Percentiles rank a stretch among this genome's conserved stretches.
Evolutionary conservation across 75 land plant species (phyloP).

Genomic region (Sequoiadendron giganteum): DNA sequence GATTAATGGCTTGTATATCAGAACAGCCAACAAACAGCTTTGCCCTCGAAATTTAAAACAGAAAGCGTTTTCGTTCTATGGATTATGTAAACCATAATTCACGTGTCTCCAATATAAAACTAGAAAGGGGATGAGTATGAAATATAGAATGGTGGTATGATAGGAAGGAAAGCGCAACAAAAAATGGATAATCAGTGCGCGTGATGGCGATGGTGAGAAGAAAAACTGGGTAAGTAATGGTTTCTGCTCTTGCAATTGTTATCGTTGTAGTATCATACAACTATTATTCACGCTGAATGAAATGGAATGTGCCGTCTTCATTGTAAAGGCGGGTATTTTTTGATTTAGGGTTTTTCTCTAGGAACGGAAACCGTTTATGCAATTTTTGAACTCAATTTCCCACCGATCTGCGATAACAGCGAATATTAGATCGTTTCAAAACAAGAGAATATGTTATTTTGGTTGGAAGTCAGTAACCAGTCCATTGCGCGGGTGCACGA

Average conservation of each 20-base stretch:
- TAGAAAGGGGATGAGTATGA: too few relatives aligned
- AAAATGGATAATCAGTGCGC: not conserved
- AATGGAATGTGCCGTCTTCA: not conserved
- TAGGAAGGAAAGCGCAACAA: too few relatives aligned
- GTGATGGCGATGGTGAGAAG: not conserved
- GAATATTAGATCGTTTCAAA: not conserved
- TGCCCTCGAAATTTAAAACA: too few relatives aligned
- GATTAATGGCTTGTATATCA: too few relatives aligned
- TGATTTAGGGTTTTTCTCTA: not conserved
- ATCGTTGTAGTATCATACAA: not conserved
- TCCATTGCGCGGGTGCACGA: too few relatives aligned
- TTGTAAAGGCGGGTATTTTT: not conserved
- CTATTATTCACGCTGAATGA: not conserved
- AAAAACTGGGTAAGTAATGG: not conserved
- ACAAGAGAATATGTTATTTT: not conserved
- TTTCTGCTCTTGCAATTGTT: not conserved
- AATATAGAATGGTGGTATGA: too few relatives aligned
- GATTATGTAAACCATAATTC: too few relatives aligned
- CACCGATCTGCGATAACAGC: not conserved
- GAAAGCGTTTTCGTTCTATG: too few relatives aligned
- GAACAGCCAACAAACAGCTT: too few relatives aligned
- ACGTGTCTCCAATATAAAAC: too few relatives aligned
- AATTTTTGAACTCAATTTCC: not conserved
- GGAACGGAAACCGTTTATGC: not conserved
- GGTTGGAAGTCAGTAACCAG: too few relatives aligned